These are phyloP conservation scores for Capsicum baccatum DNA, from an alignment of 257 asterid species.

Conservation along the genomic window DNA sequence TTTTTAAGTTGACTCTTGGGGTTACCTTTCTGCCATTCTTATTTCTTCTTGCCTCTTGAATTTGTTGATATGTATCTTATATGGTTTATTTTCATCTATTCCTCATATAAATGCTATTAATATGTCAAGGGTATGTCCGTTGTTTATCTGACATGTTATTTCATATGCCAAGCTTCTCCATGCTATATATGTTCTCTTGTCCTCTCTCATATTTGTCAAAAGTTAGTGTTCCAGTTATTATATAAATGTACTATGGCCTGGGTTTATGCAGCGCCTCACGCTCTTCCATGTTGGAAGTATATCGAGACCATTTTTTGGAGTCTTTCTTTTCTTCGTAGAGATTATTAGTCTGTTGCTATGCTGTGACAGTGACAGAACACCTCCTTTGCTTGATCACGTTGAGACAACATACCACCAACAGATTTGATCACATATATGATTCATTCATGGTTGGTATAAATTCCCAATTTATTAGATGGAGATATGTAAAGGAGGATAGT, in stretches of 20 bases:
- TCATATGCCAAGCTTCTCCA: conserved; percentile 5
- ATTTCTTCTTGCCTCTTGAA: not conserved
- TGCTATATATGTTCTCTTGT: not conserved
- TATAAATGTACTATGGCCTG: not conserved
- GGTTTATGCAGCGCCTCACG: not conserved
- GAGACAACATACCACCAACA: not conserved
- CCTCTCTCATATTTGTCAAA: not conserved
- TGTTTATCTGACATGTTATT: conserved; percentile 14
- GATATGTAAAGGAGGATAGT: conserved; percentile 6
- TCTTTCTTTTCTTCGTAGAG: not conserved
- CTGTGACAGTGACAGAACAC: not conserved
- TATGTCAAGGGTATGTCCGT: not conserved
- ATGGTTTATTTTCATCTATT: not conserved
- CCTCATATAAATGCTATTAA: not conserved
- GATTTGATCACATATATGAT: not conserved
- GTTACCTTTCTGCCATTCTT: not conserved
- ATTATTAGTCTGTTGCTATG: not conserved
- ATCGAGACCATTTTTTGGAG: not conserved
- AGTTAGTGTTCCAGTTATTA: not conserved
- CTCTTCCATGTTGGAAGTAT: not conserved
- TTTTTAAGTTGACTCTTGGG: not conserved
- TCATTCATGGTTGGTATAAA: conserved; percentile 7
- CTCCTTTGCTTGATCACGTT: conserved; percentile 11
- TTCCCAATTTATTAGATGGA: not conserved
- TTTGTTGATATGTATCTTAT: not conserved